Evolutionary conservation across 257 asterid species (phyloP).

Genomic region (Forsythia suspensa): DNA sequence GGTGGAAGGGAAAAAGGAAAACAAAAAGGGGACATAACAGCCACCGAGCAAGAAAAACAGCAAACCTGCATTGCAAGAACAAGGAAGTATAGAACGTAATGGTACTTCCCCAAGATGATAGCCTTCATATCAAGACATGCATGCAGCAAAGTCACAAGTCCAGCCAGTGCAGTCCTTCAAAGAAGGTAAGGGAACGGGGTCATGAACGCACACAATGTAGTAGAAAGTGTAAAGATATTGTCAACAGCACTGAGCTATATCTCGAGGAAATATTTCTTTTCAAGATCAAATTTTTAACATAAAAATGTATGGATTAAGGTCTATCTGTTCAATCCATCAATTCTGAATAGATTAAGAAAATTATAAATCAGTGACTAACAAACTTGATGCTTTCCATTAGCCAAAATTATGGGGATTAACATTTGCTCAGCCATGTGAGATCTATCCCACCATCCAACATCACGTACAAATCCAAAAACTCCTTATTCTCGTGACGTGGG

Average conservation of each 20-base stretch:
- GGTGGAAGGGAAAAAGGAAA: not conserved
- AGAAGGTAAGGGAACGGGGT: slow-evolving; percentile 2
- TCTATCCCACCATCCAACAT: not conserved
- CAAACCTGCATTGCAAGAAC: slow-evolving; percentile 91
- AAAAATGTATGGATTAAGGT: not conserved
- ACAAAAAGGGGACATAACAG: not conserved
- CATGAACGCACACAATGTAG: not conserved
- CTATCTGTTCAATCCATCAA: not conserved
- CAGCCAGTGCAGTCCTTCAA: slow-evolving; percentile 81
- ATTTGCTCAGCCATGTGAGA: not conserved
- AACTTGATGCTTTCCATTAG: not conserved
- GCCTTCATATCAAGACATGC: slow-evolving; percentile 93
- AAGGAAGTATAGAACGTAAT: slow-evolving; percentile 80
- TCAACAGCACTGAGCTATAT: not conserved
- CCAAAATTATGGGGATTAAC: not conserved
- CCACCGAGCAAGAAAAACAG: not conserved
- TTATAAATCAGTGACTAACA: not conserved
- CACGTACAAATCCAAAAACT: not conserved
- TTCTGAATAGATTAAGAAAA: not conserved
- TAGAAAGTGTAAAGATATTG: not conserved
- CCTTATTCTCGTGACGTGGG: not conserved
- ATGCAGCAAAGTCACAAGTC: slow-evolving; percentile 67
- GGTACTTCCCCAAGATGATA: slow-evolving; percentile 81
- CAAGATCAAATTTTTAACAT: not conserved
- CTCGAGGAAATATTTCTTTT: too few species aligned